Evolutionary conservation across 148 eudicot species (phyloP).

Genomic region (Salicornia ramosissima): DNA sequence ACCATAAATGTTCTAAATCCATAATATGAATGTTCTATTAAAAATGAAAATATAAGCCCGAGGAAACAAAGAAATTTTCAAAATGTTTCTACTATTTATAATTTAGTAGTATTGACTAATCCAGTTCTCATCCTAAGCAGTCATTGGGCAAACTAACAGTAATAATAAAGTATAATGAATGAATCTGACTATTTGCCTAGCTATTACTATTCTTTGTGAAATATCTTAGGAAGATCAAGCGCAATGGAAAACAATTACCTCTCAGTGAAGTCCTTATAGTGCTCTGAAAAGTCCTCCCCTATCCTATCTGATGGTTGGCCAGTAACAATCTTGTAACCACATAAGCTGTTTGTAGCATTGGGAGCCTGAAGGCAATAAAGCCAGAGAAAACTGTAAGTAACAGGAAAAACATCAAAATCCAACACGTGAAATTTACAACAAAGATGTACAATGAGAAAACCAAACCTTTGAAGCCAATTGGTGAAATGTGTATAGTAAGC

Average conservation of each 20-base stretch:
- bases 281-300: conserved; percentile 90
- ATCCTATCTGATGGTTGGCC: conserved; percentile 98
- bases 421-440: neutral
- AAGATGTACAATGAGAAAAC: conserved; percentile 10
- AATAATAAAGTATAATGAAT: neutral
- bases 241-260: conserved; percentile 32
- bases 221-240: neutral
- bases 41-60: too few species aligned
- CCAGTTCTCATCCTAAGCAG: neutral
- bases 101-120: neutral
- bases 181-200: neutral
- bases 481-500: conserved; percentile 81
- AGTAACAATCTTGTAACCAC: conserved; percentile 89
- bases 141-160: neutral
- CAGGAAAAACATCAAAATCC: conserved; percentile 4
- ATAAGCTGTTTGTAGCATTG: conserved; percentile 83
- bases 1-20: too few species aligned
- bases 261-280: conserved; percentile 68
- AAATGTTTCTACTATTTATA: too few species aligned
- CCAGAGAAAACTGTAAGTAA: conserved; percentile 17
- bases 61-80: too few species aligned
- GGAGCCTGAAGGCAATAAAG: conserved; percentile 49
- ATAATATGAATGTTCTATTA: too few species aligned
- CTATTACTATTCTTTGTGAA: neutral
- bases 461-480: conserved; percentile 81